Base-by-base conservation (phyloP, 345 rosid species). In the Gossypioides kirkii region DNA sequence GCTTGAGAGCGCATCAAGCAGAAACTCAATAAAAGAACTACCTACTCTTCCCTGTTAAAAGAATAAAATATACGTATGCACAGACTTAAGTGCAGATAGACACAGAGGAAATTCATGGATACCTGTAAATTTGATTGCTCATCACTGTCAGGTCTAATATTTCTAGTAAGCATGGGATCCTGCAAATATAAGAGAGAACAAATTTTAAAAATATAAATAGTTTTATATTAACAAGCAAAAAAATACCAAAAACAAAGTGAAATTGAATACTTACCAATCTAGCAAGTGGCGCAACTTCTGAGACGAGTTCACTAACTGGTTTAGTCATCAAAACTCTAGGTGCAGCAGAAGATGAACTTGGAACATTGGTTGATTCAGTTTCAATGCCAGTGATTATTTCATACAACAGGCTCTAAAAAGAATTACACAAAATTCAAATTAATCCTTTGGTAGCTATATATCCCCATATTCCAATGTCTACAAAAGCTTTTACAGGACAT, bases 261-360 rank as follows among this genome's bases (percentile, higher is more conserved):
- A 73, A 62, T 58, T 6, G 61, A 80, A 50, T 73, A 81, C 83
- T 72, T 72, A 80, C 87, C n/a, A 77, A 63, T 70, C 71, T 70
- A 53, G 78, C 72, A 62, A 73, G 78, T 20, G 90, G 90, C 20
- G 71, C 82, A 74, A 81, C 86, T 83, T 87, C 92, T 72, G 86
- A 82, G 60, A 94, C 85, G 75, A 90, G 91, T 76, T 86, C 88
- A 56, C 67, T 72, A 18, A 90, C 89, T 75, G 94, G 92, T 81
- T 86, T 90, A 20, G 83, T 69, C 13, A 79, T 75, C 70, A 87
- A 83, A 75, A 86, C 55, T 75, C 84, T 82, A 53, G 92, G 89
- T 69, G 85, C 88, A 73, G 89, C 79, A 77, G 90, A 88, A 80
- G 98, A 93, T 74, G 97, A 95, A 83, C 99, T 95, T 61, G 90